Evolutionary conservation across 257 asterid genomes (phyloP).

Genomic region (Perilla frutescens): DNA sequence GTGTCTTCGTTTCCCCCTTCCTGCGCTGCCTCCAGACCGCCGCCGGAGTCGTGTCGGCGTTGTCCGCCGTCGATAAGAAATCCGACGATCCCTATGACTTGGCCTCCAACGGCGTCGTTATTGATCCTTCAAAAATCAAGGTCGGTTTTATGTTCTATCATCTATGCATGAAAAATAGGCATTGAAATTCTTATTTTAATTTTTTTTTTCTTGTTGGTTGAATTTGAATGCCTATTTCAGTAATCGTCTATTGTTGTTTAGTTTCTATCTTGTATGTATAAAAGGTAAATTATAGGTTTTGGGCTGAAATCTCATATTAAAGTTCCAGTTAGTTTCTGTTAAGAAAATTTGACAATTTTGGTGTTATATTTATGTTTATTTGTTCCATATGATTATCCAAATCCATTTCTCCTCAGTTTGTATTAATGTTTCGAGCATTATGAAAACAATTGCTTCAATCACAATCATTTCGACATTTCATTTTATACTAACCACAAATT

Average conservation of each 20-base stretch:
- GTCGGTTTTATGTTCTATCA: constrained; percentile 34
- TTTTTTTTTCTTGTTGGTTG: not conserved
- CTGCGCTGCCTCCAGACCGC: constrained; percentile 93
- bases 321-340: not conserved
- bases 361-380: not conserved
- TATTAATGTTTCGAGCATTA: not conserved
- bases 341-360: not conserved
- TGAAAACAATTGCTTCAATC: not conserved
- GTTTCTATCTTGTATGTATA: not conserved
- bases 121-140: constrained; percentile 81
- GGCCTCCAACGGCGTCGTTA: constrained; percentile 57
- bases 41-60: constrained; percentile 63
- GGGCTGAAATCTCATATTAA: not conserved
- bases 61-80: constrained; percentile 58
- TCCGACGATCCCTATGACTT: constrained; percentile 50
- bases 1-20: constrained; percentile 84
- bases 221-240: not conserved
- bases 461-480: not conserved
- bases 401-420: not conserved
- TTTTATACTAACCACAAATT: not conserved
- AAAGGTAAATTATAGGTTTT: not conserved
- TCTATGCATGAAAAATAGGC: constrained; percentile 11
- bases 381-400: not conserved
- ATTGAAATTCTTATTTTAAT: not conserved
- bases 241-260: not conserved